phyloP scores from a whole-genome alignment of 1,139 yeast species.

The Magnusiomyces sp. region DNA sequence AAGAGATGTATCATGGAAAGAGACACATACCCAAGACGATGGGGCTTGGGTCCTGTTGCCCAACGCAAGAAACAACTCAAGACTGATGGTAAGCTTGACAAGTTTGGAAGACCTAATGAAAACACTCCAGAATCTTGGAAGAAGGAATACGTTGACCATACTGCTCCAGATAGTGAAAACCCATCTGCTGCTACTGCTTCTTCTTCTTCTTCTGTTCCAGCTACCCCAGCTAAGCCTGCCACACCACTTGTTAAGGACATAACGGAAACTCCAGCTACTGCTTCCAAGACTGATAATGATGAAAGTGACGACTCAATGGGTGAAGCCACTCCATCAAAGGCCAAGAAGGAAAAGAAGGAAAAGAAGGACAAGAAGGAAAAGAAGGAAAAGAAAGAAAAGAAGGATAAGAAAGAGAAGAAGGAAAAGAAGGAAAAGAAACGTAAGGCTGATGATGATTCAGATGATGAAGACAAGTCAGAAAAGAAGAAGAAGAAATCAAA shows the following conservation, averaged over 20 bases:
- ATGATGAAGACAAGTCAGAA: conserved; percentile 49
- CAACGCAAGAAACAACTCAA: conserved; percentile 97
- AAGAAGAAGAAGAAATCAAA: conserved; percentile 39
- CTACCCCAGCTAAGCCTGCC: conserved; percentile 25
- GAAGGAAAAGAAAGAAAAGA: conserved; percentile 58
- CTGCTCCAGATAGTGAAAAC: conserved; percentile 42
- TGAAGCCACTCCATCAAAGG: conserved; percentile 28
- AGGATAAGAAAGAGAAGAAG: conserved; percentile 55
- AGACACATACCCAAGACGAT: conserved; percentile 97
- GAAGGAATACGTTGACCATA: conserved; percentile 73
- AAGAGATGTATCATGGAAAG: conserved; percentile 99
- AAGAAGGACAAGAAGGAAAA: conserved; percentile 50
- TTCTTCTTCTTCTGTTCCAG: conserved; percentile 32
- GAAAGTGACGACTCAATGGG: conserved; percentile 22
- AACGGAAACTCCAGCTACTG: conserved; percentile 22
- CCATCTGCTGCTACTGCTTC: conserved; percentile 42
- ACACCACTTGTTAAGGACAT: conserved; percentile 22
- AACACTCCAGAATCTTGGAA: conserved; percentile 93
- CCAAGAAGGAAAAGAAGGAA: conserved; percentile 32
- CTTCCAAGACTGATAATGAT: conserved; percentile 25
- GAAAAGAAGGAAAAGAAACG: conserved; percentile 62
- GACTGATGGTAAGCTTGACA: conserved; percentile 95
- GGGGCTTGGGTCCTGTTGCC: conserved; percentile 99
- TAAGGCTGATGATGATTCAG: conserved; percentile 58
- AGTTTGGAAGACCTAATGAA: conserved; percentile 88